Evolutionary conservation across 768 basidiomycete species (phyloP).

Genomic region (Suillus americanus): DNA sequence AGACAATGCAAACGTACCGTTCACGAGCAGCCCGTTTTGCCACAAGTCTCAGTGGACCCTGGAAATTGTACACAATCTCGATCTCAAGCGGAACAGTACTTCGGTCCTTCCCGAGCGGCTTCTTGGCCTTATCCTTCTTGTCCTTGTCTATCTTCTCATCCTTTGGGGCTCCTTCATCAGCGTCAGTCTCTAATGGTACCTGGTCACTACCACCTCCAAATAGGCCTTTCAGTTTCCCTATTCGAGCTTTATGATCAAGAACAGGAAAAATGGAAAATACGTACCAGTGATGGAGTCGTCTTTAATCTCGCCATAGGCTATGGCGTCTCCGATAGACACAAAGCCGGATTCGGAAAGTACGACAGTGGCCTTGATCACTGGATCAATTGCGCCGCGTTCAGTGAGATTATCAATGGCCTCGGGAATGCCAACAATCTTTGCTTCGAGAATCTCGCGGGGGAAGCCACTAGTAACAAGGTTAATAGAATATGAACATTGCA

Average conservation of each 20-base stretch:
- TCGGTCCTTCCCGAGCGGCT: slow-evolving; percentile 38
- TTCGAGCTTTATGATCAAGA: slow-evolving; percentile 13
- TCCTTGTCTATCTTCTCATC: slow-evolving; percentile 39
- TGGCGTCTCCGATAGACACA: slow-evolving; percentile 73
- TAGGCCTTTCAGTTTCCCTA: slow-evolving; percentile 85
- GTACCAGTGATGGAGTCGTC: slow-evolving; percentile 74
- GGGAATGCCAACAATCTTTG: slow-evolving; percentile 67
- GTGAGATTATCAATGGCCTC: slow-evolving; percentile 84
- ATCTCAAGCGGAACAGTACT: slow-evolving; percentile 71
- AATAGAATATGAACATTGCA: slow-evolving; percentile 4
- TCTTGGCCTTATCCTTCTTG: slow-evolving; percentile 34
- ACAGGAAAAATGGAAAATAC: slow-evolving; percentile 14
- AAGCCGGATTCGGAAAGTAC: slow-evolving; percentile 86
- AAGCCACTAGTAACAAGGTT: slow-evolving; percentile 47
- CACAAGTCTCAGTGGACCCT: slow-evolving; percentile 73
- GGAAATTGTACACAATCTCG: slow-evolving; percentile 55
- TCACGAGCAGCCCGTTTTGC: slow-evolving; percentile 74
- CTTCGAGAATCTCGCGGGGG: slow-evolving; percentile 73
- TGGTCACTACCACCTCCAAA: slow-evolving; percentile 60
- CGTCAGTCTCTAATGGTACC: slow-evolving; percentile 29
- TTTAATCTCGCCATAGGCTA: slow-evolving; percentile 79
- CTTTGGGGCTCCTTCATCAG: slow-evolving; percentile 29
- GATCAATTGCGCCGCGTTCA: slow-evolving; percentile 74
- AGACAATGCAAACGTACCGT: slow-evolving; percentile 48
- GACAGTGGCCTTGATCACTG: slow-evolving; percentile 84